Percentiles rank a stretch among this genome's conserved stretches.
Evolutionary conservation across 2,329 filamentous ascomycete genomes (phyloP).

Genomic region (Sporothrix globosa): DNA sequence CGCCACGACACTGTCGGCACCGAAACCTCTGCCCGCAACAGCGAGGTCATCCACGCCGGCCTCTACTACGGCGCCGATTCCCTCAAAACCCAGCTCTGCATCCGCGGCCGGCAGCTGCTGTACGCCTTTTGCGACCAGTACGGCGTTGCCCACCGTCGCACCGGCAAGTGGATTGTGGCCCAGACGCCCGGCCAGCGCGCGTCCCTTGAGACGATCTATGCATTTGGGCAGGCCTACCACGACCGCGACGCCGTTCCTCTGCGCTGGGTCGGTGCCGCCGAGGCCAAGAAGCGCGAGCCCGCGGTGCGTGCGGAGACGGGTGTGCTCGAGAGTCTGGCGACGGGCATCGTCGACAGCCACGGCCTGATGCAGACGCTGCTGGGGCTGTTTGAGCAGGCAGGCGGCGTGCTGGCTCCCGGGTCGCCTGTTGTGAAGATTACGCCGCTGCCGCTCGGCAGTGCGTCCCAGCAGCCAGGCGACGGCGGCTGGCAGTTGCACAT

Average conservation of each 20-base stretch:
- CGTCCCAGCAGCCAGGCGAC: constrained; percentile 46
- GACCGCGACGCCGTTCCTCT: constrained; percentile 58
- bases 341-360: constrained; percentile 90
- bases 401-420: constrained; percentile 73
- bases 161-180: constrained; percentile 93
- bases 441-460: constrained; percentile 44
- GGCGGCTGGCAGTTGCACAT: constrained; percentile 71
- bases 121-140: constrained; percentile 75
- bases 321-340: constrained; percentile 80
- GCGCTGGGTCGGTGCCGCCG: constrained; percentile 65
- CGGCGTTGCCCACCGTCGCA: constrained; percentile 70
- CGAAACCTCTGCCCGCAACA: constrained; percentile 88
- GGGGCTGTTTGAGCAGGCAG: constrained; percentile 74
- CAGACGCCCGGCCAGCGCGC: constrained; percentile 72
- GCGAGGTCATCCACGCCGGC: constrained; percentile 94
- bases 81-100: constrained; percentile 83
- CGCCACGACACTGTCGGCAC: constrained; percentile 74
- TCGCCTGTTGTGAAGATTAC: constrained; percentile 66
- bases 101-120: constrained; percentile 73
- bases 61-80: constrained; percentile 80
- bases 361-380: constrained; percentile 79
- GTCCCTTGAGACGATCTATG: constrained; percentile 59
- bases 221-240: constrained; percentile 48
- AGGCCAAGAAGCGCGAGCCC: constrained; percentile 70
- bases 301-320: constrained; percentile 72